Base-by-base conservation (phyloP, 2,329 filamentous ascomycete genomes). In the Shiraia bambusicola region DNA sequence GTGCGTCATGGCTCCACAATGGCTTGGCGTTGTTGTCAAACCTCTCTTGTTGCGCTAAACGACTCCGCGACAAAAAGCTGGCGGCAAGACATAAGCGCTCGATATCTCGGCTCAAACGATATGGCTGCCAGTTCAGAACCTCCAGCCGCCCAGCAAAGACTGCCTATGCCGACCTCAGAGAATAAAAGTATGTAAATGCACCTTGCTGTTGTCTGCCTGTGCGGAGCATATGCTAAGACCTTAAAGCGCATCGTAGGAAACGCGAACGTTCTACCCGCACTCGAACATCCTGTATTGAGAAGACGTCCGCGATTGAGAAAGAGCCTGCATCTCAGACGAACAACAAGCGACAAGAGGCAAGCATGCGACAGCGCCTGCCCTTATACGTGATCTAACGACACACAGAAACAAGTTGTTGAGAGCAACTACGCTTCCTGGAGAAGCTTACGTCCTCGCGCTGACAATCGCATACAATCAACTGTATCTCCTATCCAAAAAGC, bases 21-120 rank as follows among this genome's bases (percentile, higher is more conserved):
- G 43, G 33, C 43, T 47, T 47, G 39, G 43, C 43, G 43, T 34
- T 43, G 43, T 47, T 29, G 43, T 43, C 43, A 26, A 34, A 14
- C 42, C 37, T 28, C 42, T 38, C 42, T 25, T 47, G 37, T 16
- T 44, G 40, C 40, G 40, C 40, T 47, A 38, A 34, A 47, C 32
- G 39, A 47, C 43, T 47, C 40, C 28, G 39, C 43, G 28, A 47
- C 43, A n/a, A 44, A 47, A 47, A 38, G 32, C 42, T 32, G 26
- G 38, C 42, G 26, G 42, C 37, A 42, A 45, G 42, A 45, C 30
- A 46, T 46, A 42, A 46, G 32, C 42, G 33, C 30, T 36, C 31
- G 25, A 46, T 42, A 46, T 42, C 38, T 46, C 37, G 33, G 28
- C 43, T 43, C 25, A 43, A 39, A 43, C 35, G 34, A 47, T 9